phyloP scores from a whole-genome alignment of 78 protist genomes.

The Monosiga brevicollis region DNA sequence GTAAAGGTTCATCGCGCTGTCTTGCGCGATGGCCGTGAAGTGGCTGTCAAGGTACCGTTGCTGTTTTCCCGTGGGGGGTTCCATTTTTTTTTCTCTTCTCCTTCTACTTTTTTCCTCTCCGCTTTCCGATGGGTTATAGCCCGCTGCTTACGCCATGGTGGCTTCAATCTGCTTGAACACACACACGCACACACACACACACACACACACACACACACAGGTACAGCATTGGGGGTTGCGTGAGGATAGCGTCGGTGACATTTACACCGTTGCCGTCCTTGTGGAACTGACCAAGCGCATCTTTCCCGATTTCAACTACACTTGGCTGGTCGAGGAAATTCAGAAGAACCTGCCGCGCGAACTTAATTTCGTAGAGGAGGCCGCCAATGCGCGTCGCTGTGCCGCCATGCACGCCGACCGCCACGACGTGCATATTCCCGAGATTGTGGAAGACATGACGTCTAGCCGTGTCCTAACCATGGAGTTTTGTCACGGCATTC shows the following conservation, averaged over 20 bases:
- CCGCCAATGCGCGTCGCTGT: not conserved
- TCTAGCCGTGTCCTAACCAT: slow-evolving; percentile 29
- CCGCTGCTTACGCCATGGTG: not conserved
- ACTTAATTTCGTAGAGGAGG: slow-evolving; percentile 29
- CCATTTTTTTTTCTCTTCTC: too few relatives aligned
- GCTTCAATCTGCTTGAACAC: too few relatives aligned
- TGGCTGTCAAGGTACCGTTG: slow-evolving; percentile 20
- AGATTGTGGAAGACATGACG: not conserved
- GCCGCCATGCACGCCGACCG: not conserved
- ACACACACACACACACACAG: not conserved
- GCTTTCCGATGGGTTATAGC: too few relatives aligned
- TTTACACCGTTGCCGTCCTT: not conserved
- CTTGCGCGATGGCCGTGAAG: not conserved
- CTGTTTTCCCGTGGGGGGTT: too few relatives aligned
- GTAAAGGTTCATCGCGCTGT: slow-evolving; percentile 9
- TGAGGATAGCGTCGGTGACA: not conserved
- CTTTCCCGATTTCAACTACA: not conserved
- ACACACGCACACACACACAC: too few relatives aligned
- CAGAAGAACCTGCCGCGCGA: not conserved
- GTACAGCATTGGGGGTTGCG: slow-evolving; percentile 17
- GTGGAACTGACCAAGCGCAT: not conserved
- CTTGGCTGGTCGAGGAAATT: not conserved
- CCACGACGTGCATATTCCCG: slow-evolving; percentile 16
- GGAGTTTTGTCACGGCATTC: slow-evolving; percentile 24
- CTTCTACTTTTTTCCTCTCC: too few relatives aligned